Conservation (phyloP, 2,329 filamentous ascomycete genomes). For the Helminthosporium solani region DNA sequence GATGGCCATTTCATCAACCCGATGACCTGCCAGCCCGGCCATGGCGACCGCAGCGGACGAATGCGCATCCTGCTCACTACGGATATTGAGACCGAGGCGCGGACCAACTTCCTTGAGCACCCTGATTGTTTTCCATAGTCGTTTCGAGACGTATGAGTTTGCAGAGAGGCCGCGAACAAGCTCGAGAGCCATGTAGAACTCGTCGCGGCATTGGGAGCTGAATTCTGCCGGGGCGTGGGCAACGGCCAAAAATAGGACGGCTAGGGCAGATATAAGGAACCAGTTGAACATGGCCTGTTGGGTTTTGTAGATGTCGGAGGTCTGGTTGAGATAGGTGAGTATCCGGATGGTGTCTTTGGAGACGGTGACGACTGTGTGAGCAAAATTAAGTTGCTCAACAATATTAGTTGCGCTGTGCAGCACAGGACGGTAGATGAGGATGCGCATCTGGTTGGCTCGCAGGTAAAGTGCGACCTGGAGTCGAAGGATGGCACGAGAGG, state of each 20-base stretch:
- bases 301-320: slow-evolving; percentile 68
- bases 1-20: slow-evolving; percentile 58
- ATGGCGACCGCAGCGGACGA: slow-evolving; percentile 64
- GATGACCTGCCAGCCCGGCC: slow-evolving; percentile 64
- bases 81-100: slow-evolving; percentile 60
- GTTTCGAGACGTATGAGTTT: slow-evolving; percentile 69
- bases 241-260: slow-evolving; percentile 73
- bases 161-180: slow-evolving; percentile 71
- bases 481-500: slow-evolving; percentile 67
- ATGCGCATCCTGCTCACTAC: slow-evolving; percentile 49
- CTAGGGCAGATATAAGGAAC: slow-evolving; percentile 72
- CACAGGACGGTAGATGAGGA: slow-evolving; percentile 83
- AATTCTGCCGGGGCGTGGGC: slow-evolving; percentile 74
- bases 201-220: slow-evolving; percentile 65
- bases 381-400: slow-evolving; percentile 70
- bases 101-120: slow-evolving; percentile 72
- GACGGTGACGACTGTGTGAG: slow-evolving; percentile 71
- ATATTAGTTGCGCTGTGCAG: slow-evolving; percentile 84
- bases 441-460: slow-evolving; percentile 85
- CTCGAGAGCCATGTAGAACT: slow-evolving; percentile 77
- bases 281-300: slow-evolving; percentile 80
- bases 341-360: slow-evolving; percentile 76
- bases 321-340: slow-evolving; percentile 69
- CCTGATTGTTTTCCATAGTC: slow-evolving; percentile 71
- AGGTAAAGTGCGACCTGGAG: slow-evolving; percentile 82